Conservation (phyloP, 2,329 filamentous ascomycete genomes). For the Cladosporium sp. region DNA sequence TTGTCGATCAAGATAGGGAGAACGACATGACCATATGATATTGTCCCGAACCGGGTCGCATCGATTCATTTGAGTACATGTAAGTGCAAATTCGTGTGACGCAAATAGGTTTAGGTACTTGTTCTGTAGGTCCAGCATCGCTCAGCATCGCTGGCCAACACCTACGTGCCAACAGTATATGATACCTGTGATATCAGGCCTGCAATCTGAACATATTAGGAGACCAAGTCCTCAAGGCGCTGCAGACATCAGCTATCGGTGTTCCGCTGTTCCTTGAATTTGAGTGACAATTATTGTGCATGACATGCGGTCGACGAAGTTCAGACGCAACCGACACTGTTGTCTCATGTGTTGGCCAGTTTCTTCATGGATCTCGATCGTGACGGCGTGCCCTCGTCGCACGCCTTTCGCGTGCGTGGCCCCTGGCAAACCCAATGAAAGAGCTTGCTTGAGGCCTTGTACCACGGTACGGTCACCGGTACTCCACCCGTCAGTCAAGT, state of each 20-base stretch:
- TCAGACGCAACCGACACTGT: neutral
- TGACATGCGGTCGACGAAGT: neutral
- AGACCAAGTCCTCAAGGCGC: neutral
- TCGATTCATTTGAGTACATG: neutral
- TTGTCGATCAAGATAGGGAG: neutral
- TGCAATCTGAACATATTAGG: neutral
- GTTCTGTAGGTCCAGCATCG: neutral
- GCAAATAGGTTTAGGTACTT: neutral
- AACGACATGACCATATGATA: neutral
- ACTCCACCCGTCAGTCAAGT: neutral
- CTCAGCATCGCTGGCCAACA: neutral
- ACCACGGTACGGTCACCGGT: neutral
- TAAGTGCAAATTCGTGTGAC: neutral
- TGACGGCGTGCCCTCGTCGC: neutral
- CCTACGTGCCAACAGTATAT: neutral
- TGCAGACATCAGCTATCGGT: neutral
- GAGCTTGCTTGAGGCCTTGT: neutral
- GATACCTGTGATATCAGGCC: neutral
- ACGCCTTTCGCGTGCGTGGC: neutral
- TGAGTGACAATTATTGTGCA: neutral
- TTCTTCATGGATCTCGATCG: neutral
- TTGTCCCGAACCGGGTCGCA: neutral
- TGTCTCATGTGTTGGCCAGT: slow-evolving; percentile 3
- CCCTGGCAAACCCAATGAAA: neutral
- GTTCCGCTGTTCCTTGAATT: neutral